Evolutionary conservation across 768 basidiomycete species (phyloP), one percentile per base, ranked within the genome.

Genomic region (Leccinellum luteum): DNA sequence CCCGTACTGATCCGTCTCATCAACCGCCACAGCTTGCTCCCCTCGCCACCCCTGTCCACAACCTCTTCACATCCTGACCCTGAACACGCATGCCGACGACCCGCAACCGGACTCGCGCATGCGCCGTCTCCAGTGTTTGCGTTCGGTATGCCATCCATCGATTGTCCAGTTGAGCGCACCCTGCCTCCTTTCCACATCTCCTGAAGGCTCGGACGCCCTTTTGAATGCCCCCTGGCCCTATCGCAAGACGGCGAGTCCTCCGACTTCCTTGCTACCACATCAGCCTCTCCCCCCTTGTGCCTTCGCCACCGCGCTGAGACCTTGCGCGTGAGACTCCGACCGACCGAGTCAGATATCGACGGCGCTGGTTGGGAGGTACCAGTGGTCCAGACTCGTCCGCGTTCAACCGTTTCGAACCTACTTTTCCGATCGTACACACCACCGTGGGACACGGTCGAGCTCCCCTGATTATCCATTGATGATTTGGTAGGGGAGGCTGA

Each of bases 1-100:
- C 85, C 83, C 0, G 82, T 79, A 58, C 86, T 88, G 58, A 90
- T 82, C 41, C 85, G 78, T 69, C 87, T 89, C 78, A 90, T 78
- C 51, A 90, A 66, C 69, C 79, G 85, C 86, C 86, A 89, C 2
- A 89, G 69, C 63, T 77, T 83, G 50, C 75, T 76, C 7, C 78
- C 74, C 6, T 77, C 74, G 6, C 38, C 38, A 41, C 48, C 48
- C 14, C 34, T 51, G 1, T 57, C 60, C 21, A 17, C 53, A 13
- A 43, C n/a, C n/a, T 60, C 61, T 8, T 64, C 67, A 45, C 41
- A 19, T 19, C 41, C 19, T 43, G 63, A 53, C n/a, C 38, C 55
- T 19, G 65, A 62, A 3, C 27, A 60, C 55, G 41, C 55, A 54
- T 49, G 62, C 41, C 21, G 41, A 43, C 41, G 19, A 49, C 47